Evolutionary conservation across 78 protist species (phyloP).

Genomic region (Monosiga brevicollis): DNA sequence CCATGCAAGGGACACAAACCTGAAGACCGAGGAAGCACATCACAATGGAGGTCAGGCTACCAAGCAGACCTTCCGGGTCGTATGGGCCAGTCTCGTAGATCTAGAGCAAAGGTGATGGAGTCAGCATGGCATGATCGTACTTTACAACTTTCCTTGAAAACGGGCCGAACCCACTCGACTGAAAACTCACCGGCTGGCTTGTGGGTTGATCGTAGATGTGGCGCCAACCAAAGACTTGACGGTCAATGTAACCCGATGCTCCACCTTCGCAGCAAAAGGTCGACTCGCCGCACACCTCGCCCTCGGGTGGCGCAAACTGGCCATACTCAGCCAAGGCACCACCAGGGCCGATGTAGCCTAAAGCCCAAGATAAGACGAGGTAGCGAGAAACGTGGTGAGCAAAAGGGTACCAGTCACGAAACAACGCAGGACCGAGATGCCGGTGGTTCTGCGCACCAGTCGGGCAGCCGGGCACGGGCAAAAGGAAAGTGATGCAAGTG

Average conservation of each 20-base stretch:
- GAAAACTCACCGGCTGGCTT: too few relatives aligned
- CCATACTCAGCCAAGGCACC: constrained; percentile 30
- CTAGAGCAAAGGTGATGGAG: too few relatives aligned
- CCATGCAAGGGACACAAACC: constrained; percentile 23
- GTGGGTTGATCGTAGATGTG: constrained; percentile 52
- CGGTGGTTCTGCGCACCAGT: too few relatives aligned
- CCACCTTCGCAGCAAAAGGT: constrained; percentile 58
- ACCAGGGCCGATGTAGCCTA: constrained; percentile 71
- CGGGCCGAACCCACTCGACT: too few relatives aligned
- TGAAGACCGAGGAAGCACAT: constrained; percentile 58
- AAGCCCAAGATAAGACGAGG: too few relatives aligned
- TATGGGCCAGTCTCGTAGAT: constrained; percentile 39
- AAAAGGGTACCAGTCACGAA: too few relatives aligned
- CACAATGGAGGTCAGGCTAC: constrained; percentile 50
- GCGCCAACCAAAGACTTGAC: constrained; percentile 11
- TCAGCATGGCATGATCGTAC: too few relatives aligned
- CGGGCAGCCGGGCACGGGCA: constrained; percentile 52
- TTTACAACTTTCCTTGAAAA: too few relatives aligned
- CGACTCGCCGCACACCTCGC: neutral
- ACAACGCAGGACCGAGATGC: too few relatives aligned
- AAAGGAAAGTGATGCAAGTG: constrained; percentile 29
- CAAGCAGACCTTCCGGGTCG: constrained; percentile 65
- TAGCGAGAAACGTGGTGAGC: too few relatives aligned
- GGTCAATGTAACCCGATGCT: constrained; percentile 42
- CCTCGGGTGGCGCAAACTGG: neutral